Evolutionary conservation across 116 monocot species (phyloP), one percentile per base, ranked within the genome.

Genomic region (Trichopus zeylanicus): DNA sequence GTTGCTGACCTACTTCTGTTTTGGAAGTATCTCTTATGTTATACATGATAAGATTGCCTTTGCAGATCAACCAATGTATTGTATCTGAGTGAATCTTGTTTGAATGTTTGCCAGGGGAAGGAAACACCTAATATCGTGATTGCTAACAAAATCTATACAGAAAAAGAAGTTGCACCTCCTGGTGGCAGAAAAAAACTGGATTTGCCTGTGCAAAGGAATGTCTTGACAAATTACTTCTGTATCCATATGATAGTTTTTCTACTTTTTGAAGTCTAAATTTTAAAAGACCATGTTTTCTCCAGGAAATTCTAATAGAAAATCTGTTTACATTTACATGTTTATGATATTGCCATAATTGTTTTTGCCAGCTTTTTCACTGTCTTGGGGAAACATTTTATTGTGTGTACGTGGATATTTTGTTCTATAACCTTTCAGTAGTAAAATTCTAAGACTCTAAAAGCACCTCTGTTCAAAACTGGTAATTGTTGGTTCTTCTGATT

Each of bases 211-310:
- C 91, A 91, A 64, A 91, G 82, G 61, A 97, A 97, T 71, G 31
- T 87, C 29, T 63, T 97, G 55, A 97, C 97, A 38, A 97, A 97
- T 71, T 97, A 97, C 61, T 97, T 97, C 53, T 91, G 97, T 97
- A 97, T 97, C 97, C 67, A 49, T 58, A 32, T 19, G 51, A 23
- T 0, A 53, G 6, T 9, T 42, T 31, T 24, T 56, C 48, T 18
- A 42, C 42, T n/a, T 42, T 42, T 42, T 13, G 3, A 13, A 16
- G n/a, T n/a, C n/a, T 42, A 37, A 8, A 11, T 37, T 37, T 37
- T 37, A 42, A 15, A n/a, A n/a, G 42, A 42, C 42, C 13, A n/a
- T 42, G 13, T 42, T 42, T 42, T 13, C 42, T 13, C 3, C n/a
- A n/a, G n/a, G 8, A 37, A 15, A 11, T 37, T 42, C 42, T 42